These are phyloP conservation scores for Fusarium neocosmosporiellum DNA, from an alignment of 2,329 filamentous ascomycete species.

Conservation along the genomic window DNA sequence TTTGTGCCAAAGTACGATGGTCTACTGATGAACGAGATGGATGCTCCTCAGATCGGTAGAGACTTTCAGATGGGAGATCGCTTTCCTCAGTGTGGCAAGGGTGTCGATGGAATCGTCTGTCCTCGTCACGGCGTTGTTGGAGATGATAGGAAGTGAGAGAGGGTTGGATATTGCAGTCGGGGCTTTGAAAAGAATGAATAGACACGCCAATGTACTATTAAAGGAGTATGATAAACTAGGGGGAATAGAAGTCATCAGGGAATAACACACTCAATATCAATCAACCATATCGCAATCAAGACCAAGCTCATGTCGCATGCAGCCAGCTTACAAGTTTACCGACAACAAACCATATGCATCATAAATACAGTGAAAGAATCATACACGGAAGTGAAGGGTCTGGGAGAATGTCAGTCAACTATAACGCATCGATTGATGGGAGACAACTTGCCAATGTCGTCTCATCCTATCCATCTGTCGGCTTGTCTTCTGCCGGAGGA, in stretches of 20 bases:
- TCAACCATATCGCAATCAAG: neutral
- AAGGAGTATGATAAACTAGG: neutral
- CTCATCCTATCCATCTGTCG: conserved; percentile 24
- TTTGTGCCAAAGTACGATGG: neutral
- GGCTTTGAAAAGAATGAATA: neutral
- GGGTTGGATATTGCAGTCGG: neutral
- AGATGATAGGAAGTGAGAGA: neutral
- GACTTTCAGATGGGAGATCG: neutral
- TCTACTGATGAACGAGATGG: conserved; percentile 34
- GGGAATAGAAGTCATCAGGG: neutral
- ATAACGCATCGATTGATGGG: neutral
- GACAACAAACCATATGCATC: neutral
- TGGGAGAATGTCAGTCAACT: conserved; percentile 1
- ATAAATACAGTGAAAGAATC: conserved; percentile 21
- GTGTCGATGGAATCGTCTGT: neutral
- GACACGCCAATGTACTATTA: neutral
- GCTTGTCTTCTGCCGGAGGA: conserved; percentile 28
- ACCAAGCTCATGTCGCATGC: neutral
- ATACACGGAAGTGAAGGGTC: conserved; percentile 20
- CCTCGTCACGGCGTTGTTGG: neutral
- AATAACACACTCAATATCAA: neutral
- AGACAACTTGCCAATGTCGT: neutral
- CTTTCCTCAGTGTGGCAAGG: neutral
- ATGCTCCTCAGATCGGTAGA: conserved; percentile 37
- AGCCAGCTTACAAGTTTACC: conserved; percentile 1